Conservation (phyloP, 352 stramenopile genomes). For the Phytopythium helicoides region DNA sequence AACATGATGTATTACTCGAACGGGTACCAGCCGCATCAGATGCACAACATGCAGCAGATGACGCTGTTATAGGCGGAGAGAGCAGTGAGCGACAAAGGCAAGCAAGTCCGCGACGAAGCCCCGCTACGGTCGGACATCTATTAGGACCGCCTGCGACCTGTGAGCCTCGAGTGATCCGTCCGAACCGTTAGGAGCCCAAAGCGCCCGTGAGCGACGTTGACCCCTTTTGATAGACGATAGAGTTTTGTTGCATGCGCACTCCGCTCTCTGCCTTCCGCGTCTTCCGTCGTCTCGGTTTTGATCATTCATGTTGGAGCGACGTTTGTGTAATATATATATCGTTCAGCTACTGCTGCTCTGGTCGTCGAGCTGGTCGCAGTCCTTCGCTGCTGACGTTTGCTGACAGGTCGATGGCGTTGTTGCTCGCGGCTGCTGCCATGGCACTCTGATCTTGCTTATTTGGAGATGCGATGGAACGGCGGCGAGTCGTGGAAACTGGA, state of each 20-base stretch:
- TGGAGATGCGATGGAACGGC: constrained; percentile 18
- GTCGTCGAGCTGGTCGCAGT: constrained; percentile 1
- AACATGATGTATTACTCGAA: constrained; percentile 82
- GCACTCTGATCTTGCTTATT: constrained; percentile 15
- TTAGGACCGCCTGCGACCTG: constrained; percentile 1
- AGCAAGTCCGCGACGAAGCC: too few relatives aligned
- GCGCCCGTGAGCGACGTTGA: too few relatives aligned
- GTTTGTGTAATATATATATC: constrained; percentile 1
- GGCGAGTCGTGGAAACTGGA: constrained; percentile 9
- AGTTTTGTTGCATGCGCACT: constrained; percentile 4
- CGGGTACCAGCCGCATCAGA: constrained; percentile 56
- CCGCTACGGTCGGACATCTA: constrained; percentile 1
- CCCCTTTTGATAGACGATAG: constrained; percentile 7
- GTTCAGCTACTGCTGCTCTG: neutral
- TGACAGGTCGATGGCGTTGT: constrained; percentile 8
- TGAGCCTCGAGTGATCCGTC: too few relatives aligned
- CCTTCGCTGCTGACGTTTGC: neutral
- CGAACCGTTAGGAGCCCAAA: too few relatives aligned
- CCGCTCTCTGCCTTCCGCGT: neutral
- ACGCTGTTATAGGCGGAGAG: constrained; percentile 60
- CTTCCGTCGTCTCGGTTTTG: constrained; percentile 5
- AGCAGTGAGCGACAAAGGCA: neutral
- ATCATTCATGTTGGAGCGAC: neutral
- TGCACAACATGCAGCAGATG: constrained; percentile 77
- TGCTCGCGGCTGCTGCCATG: constrained; percentile 9